Evolutionary conservation across 495 filamentous ascomycete species (phyloP).

Genomic region (Cryomyces antarcticus): DNA sequence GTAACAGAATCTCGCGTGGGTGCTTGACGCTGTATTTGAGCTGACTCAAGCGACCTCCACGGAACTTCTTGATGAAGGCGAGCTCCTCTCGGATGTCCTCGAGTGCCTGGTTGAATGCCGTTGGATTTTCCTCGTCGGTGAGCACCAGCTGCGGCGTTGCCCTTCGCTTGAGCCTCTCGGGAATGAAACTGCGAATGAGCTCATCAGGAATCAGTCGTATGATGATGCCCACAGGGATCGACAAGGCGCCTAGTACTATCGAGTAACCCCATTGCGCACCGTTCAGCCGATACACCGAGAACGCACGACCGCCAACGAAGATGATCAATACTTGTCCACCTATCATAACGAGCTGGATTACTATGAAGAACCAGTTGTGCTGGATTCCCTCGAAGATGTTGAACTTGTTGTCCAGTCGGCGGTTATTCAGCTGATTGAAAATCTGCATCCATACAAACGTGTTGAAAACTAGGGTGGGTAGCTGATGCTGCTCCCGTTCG

Average conservation of each 20-base stretch:
- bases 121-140: slow-evolving; percentile 57
- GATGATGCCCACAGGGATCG: slow-evolving; percentile 48
- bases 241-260: slow-evolving; percentile 47
- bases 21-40: slow-evolving; percentile 71
- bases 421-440: slow-evolving; percentile 74
- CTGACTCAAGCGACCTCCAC: slow-evolving; percentile 70
- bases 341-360: slow-evolving; percentile 65
- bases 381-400: slow-evolving; percentile 77
- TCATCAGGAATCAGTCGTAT: slow-evolving; percentile 61
- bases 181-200: slow-evolving; percentile 32
- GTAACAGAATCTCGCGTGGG: slow-evolving; percentile 50
- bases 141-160: slow-evolving; percentile 22
- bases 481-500: slow-evolving; percentile 17
- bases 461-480: slow-evolving; percentile 68
- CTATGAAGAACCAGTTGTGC: slow-evolving; percentile 63
- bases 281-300: slow-evolving; percentile 38
- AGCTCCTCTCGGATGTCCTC: slow-evolving; percentile 20
- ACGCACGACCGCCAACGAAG: slow-evolving; percentile 54
- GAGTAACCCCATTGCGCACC: slow-evolving; percentile 58
- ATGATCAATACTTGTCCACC: slow-evolving; percentile 65
- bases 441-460: slow-evolving; percentile 93
- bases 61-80: slow-evolving; percentile 45
- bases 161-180: slow-evolving; percentile 14
- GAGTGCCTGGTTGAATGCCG: slow-evolving; percentile 28
- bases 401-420: slow-evolving; percentile 71